phyloP scores from a whole-genome alignment of 176 grass and related monocot species.

The Neostapfia colusana region DNA sequence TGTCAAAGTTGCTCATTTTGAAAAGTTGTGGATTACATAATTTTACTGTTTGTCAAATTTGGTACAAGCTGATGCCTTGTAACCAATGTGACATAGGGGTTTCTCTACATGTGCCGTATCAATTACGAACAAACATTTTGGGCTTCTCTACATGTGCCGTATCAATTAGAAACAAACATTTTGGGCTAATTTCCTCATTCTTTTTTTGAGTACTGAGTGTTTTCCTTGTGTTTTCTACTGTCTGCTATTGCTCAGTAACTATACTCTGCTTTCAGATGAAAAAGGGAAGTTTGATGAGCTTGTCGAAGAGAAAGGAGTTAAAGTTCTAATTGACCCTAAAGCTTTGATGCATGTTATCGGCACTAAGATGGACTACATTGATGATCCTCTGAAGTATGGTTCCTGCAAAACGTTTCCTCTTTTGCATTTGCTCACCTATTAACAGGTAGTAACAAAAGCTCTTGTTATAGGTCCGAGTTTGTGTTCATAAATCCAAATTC shows the following conservation, averaged over 20 bases:
- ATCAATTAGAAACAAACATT: neutral
- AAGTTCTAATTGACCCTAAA: constrained; percentile 87
- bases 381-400: constrained; percentile 67
- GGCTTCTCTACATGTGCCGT: neutral
- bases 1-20: no score
- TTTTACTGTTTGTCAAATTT: neutral
- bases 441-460: neutral
- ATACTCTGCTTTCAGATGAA: constrained; percentile 59
- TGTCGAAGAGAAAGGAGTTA: constrained; percentile 86
- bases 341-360: constrained; percentile 94
- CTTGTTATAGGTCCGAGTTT: constrained; percentile 70
- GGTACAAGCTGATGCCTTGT: neutral
- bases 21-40: neutral
- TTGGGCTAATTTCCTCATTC: neutral
- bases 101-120: neutral
- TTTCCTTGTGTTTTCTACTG: neutral
- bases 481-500: constrained; percentile 92
- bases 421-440: neutral
- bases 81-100: neutral
- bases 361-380: constrained; percentile 86
- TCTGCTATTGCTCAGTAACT: constrained; percentile 19
- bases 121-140: neutral
- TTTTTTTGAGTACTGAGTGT: neutral
- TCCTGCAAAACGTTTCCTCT: neutral
- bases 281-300: constrained; percentile 87